Evolutionary conservation across 2,329 filamentous ascomycete species (phyloP).

Genomic region (Verticillium albo-atrum): DNA sequence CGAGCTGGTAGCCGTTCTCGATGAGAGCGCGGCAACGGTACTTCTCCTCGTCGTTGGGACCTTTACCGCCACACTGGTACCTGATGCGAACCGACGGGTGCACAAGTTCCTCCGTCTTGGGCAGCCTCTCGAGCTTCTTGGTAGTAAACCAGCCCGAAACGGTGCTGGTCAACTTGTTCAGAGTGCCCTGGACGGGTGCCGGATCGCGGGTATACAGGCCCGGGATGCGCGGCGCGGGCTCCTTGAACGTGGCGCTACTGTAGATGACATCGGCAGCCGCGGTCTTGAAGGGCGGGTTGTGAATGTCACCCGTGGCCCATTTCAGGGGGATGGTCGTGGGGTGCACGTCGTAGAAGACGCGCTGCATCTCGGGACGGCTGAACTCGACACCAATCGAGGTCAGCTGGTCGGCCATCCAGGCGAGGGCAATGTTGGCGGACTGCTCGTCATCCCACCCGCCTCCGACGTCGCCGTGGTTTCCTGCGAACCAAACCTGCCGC

Average conservation of each 20-base stretch:
- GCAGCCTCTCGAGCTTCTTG: neutral
- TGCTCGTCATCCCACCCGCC: slow-evolving; percentile 42
- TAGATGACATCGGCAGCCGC: slow-evolving; percentile 5
- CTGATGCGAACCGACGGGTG: slow-evolving; percentile 25
- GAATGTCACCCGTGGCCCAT: slow-evolving; percentile 14
- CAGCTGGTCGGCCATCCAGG: slow-evolving; percentile 19
- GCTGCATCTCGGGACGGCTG: slow-evolving; percentile 14
- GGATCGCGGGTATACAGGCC: slow-evolving; percentile 16
- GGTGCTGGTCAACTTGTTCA: neutral
- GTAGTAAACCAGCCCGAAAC: neutral
- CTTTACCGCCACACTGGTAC: slow-evolving; percentile 20
- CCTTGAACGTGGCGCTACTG: neutral
- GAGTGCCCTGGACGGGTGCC: neutral
- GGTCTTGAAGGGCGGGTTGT: slow-evolving; percentile 6
- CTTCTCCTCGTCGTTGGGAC: slow-evolving; percentile 19
- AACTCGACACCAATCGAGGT: slow-evolving; percentile 17
- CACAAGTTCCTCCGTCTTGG: slow-evolving; percentile 19
- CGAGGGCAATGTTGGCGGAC: slow-evolving; percentile 15
- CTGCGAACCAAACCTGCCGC: slow-evolving; percentile 46
- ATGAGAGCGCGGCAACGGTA: slow-evolving; percentile 14
- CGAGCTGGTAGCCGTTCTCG: slow-evolving; percentile 12
- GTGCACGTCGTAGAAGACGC: slow-evolving; percentile 12
- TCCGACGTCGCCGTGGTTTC: slow-evolving; percentile 56
- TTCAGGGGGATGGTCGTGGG: slow-evolving; percentile 1
- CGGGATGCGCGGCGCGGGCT: slow-evolving; percentile 12